phyloP scores from a whole-genome alignment of 768 basidiomycete species.

The Tylopilus balloui region DNA sequence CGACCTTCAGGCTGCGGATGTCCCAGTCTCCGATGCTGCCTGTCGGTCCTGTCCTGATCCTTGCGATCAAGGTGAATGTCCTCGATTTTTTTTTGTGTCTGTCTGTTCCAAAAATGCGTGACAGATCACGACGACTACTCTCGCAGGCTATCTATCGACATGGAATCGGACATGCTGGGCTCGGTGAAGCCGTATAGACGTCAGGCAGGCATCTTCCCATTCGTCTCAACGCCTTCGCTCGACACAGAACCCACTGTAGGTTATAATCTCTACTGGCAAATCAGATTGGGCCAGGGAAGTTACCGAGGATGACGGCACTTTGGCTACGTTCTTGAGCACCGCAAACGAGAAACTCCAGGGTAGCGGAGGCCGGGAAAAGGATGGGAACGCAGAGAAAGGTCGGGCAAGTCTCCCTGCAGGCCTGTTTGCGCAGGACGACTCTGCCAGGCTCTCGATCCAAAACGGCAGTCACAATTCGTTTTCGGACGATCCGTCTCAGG shows the following conservation, averaged over 20 bases:
- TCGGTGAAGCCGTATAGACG: slow-evolving; percentile 79
- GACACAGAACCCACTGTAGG: slow-evolving; percentile 37
- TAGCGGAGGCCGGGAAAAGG: neutral
- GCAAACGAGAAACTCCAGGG: slow-evolving; percentile 17
- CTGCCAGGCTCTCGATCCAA: slow-evolving; percentile 60
- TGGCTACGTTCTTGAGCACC: slow-evolving; percentile 55
- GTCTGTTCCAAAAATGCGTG: slow-evolving; percentile 17
- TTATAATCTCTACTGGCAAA: slow-evolving; percentile 87
- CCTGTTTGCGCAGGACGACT: slow-evolving; percentile 53
- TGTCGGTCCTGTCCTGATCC: slow-evolving; percentile 76
- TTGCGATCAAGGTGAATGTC: slow-evolving; percentile 59
- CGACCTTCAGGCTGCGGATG: slow-evolving; percentile 49
- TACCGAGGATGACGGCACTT: slow-evolving; percentile 61
- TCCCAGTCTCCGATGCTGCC: slow-evolving; percentile 64
- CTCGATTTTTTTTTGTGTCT: slow-evolving; percentile 26
- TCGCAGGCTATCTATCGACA: slow-evolving; percentile 69
- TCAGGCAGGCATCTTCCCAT: slow-evolving; percentile 47
- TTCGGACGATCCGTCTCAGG: slow-evolving; percentile 51
- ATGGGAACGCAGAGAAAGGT: slow-evolving; percentile 2
- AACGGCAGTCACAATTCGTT: slow-evolving; percentile 81
- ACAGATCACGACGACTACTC: slow-evolving; percentile 75
- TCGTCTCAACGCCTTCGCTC: neutral
- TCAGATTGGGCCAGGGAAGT: slow-evolving; percentile 85
- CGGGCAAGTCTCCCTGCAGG: slow-evolving; percentile 36
- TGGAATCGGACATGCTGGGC: slow-evolving; percentile 79